Percentiles rank a stretch among this genome's conserved stretches.
Conservation (phyloP, 805 yeast genomes). For the Starmerella lactis-condensi region DNA sequence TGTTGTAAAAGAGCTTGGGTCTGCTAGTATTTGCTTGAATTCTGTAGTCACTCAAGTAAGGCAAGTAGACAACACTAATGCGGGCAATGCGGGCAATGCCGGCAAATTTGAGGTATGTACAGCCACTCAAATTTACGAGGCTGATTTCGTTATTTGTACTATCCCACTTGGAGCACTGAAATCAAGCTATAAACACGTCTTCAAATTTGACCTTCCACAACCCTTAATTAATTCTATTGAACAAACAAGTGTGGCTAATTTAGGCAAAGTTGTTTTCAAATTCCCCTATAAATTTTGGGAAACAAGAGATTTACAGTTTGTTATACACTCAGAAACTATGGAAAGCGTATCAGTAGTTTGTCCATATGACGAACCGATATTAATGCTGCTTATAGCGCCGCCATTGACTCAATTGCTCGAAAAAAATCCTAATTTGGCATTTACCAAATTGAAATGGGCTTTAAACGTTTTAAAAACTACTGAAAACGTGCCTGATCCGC, state of each 20-base stretch:
- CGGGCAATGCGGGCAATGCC: conserved; percentile 20
- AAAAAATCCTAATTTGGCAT: conserved; percentile 32
- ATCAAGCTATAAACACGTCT: background rate
- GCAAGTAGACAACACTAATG: conserved; percentile 23
- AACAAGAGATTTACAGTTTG: conserved; percentile 22
- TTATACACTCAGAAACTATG: conserved; percentile 21
- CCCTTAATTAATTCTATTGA: conserved; percentile 25
- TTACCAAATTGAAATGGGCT: conserved; percentile 42
- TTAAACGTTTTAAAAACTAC: conserved; percentile 17
- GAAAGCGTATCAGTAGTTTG: conserved; percentile 49
- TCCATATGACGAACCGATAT: conserved; percentile 30
- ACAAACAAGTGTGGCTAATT: conserved; percentile 40
- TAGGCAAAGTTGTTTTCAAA: conserved; percentile 59
- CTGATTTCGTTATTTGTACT: conserved; percentile 50
- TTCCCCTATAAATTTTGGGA: conserved; percentile 48
- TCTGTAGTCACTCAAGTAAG: no score
- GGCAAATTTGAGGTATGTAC: conserved; percentile 19
- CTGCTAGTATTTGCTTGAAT: conserved; percentile 1
- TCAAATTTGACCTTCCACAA: conserved; percentile 25
- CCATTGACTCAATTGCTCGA: conserved; percentile 49
- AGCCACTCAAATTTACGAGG: conserved; percentile 21
- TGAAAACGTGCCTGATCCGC: conserved; percentile 24
- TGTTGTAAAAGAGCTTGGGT: conserved; percentile 26
- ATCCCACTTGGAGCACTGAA: conserved; percentile 59
- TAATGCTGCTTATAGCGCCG: conserved; percentile 52